Conservation (phyloP, 169 alveolate genomes). For the Nephromyces sp. region DNA sequence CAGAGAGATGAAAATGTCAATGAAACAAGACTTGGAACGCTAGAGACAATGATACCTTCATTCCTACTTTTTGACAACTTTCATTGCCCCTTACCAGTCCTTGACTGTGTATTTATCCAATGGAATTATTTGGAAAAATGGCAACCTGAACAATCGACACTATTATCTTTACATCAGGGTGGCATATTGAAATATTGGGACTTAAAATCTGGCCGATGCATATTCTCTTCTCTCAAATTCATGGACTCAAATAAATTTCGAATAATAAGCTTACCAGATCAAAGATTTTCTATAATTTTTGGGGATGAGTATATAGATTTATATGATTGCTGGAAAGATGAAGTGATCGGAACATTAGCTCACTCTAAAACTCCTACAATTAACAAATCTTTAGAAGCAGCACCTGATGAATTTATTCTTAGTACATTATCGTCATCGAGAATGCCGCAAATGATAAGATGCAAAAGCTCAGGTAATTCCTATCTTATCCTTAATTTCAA, state of each 20-base stretch:
- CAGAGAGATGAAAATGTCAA: background rate
- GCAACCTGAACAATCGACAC: background rate
- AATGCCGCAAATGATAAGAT: too few relatives aligned
- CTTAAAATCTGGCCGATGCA: background rate
- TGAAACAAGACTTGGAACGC: background rate
- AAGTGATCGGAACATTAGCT: too few relatives aligned
- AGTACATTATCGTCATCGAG: too few relatives aligned
- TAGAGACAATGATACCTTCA: background rate
- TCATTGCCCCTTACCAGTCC: background rate
- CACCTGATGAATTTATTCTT: too few relatives aligned
- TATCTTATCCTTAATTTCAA: too few relatives aligned
- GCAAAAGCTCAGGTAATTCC: too few relatives aligned
- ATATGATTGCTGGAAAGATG: background rate
- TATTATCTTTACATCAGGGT: background rate
- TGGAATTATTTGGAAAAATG: background rate
- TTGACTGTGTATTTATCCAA: background rate
- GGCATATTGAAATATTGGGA: background rate
- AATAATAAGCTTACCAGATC: background rate
- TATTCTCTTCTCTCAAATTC: background rate
- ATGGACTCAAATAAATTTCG: background rate
- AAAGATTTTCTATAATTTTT: background rate
- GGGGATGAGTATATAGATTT: background rate
- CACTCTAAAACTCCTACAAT: too few relatives aligned
- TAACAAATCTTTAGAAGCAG: too few relatives aligned
- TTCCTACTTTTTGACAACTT: background rate